These are phyloP conservation scores for Pestalotiopsis sp. DNA, from an alignment of 2,329 filamentous ascomycete genomes.

Conservation along the genomic window DNA sequence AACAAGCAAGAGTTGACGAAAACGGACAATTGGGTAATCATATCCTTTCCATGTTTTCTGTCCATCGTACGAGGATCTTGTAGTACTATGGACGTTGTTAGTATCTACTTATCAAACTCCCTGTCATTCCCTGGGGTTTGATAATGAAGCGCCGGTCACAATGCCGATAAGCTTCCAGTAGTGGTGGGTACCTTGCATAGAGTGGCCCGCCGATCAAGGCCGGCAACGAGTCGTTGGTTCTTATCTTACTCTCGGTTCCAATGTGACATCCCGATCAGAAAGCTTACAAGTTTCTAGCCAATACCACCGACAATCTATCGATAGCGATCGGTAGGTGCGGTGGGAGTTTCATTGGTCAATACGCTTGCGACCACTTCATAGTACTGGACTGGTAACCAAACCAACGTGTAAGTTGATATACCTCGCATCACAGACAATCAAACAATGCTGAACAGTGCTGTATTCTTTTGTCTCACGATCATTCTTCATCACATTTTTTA, in stretches of 20 bases:
- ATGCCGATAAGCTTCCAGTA: not conserved
- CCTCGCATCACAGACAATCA: not conserved
- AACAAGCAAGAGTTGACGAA: not conserved
- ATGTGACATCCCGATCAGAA: not conserved
- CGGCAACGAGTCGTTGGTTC: not conserved
- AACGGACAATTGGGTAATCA: not conserved
- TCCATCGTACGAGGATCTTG: not conserved
- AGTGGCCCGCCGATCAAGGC: not conserved
- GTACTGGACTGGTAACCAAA: not conserved
- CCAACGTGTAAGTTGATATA: not conserved
- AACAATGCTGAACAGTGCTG: not conserved
- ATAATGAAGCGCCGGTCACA: not conserved
- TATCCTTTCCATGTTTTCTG: no score
- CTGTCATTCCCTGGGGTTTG: not conserved
- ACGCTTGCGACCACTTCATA: not conserved
- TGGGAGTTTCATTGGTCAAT: not conserved
- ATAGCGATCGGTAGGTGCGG: not conserved
- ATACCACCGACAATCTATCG: not conserved
- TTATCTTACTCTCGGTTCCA: not conserved
- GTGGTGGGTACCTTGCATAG: not conserved
- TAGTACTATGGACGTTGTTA: not conserved
- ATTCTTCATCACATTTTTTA: not conserved
- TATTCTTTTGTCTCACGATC: not conserved
- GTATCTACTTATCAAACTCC: not conserved
- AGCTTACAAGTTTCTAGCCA: not conserved